Evolutionary conservation across 2,329 filamentous ascomycete genomes (phyloP).

Genomic region (Spiromastix sp.): DNA sequence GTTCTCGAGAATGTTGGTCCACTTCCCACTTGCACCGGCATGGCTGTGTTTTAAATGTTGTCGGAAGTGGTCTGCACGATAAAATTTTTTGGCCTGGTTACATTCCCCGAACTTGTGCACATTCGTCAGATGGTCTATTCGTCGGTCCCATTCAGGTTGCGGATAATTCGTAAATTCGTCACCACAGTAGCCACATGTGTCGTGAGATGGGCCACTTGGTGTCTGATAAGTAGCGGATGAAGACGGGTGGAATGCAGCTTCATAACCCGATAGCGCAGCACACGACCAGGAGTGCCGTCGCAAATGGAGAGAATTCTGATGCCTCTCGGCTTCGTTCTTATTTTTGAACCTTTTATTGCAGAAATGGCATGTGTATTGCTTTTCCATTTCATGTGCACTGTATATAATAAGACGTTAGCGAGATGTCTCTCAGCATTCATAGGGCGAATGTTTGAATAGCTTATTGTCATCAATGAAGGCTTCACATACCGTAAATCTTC

Average conservation of each 20-base stretch:
- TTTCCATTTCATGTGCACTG: slow-evolving; percentile 84
- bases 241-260: slow-evolving; percentile 80
- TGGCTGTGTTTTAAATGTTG: slow-evolving; percentile 98
- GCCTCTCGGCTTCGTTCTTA: slow-evolving; percentile 94
- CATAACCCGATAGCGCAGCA: slow-evolving; percentile 64
- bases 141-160: slow-evolving; percentile 77
- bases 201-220: slow-evolving; percentile 34
- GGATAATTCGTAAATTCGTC: slow-evolving; percentile 70
- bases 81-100: slow-evolving; percentile 98
- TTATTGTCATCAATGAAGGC: neutral
- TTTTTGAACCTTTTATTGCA: slow-evolving; percentile 97
- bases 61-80: slow-evolving; percentile 91
- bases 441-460: neutral
- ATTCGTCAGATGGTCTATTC: slow-evolving; percentile 77
- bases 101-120: slow-evolving; percentile 96
- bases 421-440: neutral
- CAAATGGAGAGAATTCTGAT: slow-evolving; percentile 90
- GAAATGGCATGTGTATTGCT: slow-evolving; percentile 88
- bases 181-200: slow-evolving; percentile 91
- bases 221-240: slow-evolving; percentile 34
- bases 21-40: slow-evolving; percentile 90
- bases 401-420: no score
- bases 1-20: slow-evolving; percentile 96
- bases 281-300: slow-evolving; percentile 95
- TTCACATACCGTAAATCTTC: slow-evolving; percentile 69